These are phyloP conservation scores for Polymyxa betae DNA, from an alignment of 208 protist genomes.

Conservation along the genomic window DNA sequence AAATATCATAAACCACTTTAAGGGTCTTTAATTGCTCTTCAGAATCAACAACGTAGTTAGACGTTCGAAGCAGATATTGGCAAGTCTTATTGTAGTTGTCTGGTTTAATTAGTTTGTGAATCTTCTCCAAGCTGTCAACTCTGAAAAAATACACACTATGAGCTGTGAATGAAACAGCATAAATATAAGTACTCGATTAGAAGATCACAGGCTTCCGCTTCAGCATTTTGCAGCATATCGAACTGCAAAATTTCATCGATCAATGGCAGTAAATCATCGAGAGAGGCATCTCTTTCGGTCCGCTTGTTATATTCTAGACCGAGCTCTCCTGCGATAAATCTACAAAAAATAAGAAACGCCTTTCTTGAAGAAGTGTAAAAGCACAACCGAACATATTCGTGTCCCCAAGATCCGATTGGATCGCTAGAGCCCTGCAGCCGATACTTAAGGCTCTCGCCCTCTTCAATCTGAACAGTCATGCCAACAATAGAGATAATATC, in stretches of 20 bases:
- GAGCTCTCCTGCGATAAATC: constrained; percentile 89
- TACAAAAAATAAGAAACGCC: constrained; percentile 53
- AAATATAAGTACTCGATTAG: constrained; percentile 83
- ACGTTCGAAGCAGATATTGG: constrained; percentile 87
- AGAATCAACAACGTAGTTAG: constrained; percentile 70
- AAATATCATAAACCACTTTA: constrained; percentile 54
- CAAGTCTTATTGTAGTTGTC: constrained; percentile 92
- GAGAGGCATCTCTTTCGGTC: constrained; percentile 11
- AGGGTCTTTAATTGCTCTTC: constrained; percentile 53
- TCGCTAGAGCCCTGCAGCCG: constrained; percentile 89
- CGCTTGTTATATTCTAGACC: constrained; percentile 85
- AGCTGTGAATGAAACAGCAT: constrained; percentile 79
- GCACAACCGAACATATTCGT: constrained; percentile 93
- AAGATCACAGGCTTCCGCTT: constrained; percentile 97
- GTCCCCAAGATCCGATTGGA: constrained; percentile 94
- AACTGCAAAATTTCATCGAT: constrained; percentile 71
- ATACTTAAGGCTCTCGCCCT: constrained; percentile 85
- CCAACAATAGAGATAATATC: constrained; percentile 97
- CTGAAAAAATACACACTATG: neutral
- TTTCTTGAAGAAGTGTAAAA: constrained; percentile 46
- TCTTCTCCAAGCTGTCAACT: constrained; percentile 76
- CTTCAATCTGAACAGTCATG: constrained; percentile 86
- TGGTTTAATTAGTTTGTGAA: constrained; percentile 86
- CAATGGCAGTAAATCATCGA: constrained; percentile 63
- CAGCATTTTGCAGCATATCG: constrained; percentile 91